Base-by-base conservation (phyloP, 345 rosid genomes). In the Gossypium herbaceum region DNA sequence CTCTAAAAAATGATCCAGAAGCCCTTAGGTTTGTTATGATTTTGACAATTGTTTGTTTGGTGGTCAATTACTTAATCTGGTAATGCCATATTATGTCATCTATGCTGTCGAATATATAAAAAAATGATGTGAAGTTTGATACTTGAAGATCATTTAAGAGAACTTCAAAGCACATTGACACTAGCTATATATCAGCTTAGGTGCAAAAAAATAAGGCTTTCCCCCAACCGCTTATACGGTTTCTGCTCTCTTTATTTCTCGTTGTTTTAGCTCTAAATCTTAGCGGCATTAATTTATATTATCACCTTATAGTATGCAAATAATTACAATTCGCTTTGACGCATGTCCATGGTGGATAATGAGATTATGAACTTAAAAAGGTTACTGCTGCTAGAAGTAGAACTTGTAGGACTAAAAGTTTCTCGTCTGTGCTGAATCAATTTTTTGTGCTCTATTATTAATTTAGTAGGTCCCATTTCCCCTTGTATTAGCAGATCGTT, bases 1-100 rank as follows among this genome's bases (percentile, higher is more conserved):
- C 93, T 80, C 86, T 91, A 75, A 86, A 80, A 77, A 91, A 89
- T 79, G 89, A 94, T 66, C 96, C 97, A 5, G 91, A 92, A 75
- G 83, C 97, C 64, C 81, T 91, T 73, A 91, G 97, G 98, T 94
- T 68, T 52, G 56, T 70, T 59, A 58, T 54, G 6, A 52, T 76
- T 19, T 44, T 62, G 55, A 54, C 17, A 39, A 16, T 24, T 68
- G n/a, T 34, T 56, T 48, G 57, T 24, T 68, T 24, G 20, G 17
- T 45, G 17, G 44, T 65, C 9, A 19, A 2, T 55, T 43, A 10
- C 70, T 44, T 43, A 65, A 51, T 65, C 25, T 65, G 20, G 41
- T 47, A 24, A 47, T 68, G 39, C 27, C 54, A 3, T 20, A 66
- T 20, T 57, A 8, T 22, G 55, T 45, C 71, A 10, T 12, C 6